Evolutionary conservation across 306 rosid species (phyloP).

Genomic region (Cucumis sativus): Cucumber_9930_V3 NC_026660.2:25976001-25976500

Average conservation of each 20-base stretch:
- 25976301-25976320: slow-evolving; percentile 51
- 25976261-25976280: slow-evolving; percentile 16
- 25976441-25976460: background rate
- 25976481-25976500: background rate
- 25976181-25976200: slow-evolving; percentile 40
- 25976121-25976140: too few species aligned
- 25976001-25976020: too few species aligned
- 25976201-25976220: slow-evolving; percentile 35
- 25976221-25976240: slow-evolving; percentile 37
- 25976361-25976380: background rate
- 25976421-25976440: background rate
- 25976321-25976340: slow-evolving; percentile 2
- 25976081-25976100: too few species aligned
- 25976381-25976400: background rate
- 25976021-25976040: too few species aligned
- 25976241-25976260: slow-evolving; percentile 61
- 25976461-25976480: background rate
- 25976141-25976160: too few species aligned
- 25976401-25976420: background rate
- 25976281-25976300: slow-evolving; percentile 28
- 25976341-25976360: background rate
- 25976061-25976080: too few species aligned
- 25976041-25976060: too few species aligned
- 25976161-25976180: too few species aligned
- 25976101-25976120: too few species aligned